phyloP scores from a whole-genome alignment of 2,329 filamentous ascomycete species.

The Chaetomium sp. region DNA sequence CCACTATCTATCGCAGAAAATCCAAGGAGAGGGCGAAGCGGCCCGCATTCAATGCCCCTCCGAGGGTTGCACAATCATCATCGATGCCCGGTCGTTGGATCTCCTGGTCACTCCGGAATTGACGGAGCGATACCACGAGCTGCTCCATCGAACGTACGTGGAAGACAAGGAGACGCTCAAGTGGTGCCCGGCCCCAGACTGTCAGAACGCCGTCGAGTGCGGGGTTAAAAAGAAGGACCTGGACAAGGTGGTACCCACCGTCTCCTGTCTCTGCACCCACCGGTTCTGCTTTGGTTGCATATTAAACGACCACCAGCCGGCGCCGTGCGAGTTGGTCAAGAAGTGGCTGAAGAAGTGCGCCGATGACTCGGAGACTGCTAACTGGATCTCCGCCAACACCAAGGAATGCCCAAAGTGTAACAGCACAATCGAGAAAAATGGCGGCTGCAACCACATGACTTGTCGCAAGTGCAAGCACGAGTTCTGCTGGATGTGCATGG shows the following conservation, averaged over 20 bases:
- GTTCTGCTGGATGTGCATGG: constrained; percentile 99
- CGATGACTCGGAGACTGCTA: constrained; percentile 96
- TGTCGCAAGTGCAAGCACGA: constrained; percentile 94
- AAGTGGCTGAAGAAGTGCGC: constrained; percentile 98
- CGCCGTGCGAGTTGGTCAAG: constrained; percentile 88
- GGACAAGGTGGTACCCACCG: constrained; percentile 82
- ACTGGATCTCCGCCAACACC: constrained; percentile 99
- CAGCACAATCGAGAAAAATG: constrained; percentile 98
- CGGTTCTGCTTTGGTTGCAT: constrained; percentile 96
- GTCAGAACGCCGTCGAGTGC: constrained; percentile 89
- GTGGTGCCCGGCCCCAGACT: constrained; percentile 98
- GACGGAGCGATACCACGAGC: constrained; percentile 70
- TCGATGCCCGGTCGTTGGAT: constrained; percentile 86
- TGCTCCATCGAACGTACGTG: constrained; percentile 92
- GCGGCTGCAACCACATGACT: constrained; percentile 97
- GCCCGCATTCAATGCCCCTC: constrained; percentile 92
- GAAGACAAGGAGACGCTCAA: constrained; percentile 95
- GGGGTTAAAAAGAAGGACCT: constrained; percentile 85
- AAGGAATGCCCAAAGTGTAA: constrained; percentile 97
- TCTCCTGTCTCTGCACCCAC: constrained; percentile 80
- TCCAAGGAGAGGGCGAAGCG: constrained; percentile 91
- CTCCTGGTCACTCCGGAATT: constrained; percentile 66
- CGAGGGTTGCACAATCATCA: constrained; percentile 82
- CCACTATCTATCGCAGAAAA: constrained; percentile 90
- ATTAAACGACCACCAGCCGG: constrained; percentile 86